These are phyloP conservation scores for Sphaerulina musiva DNA, from an alignment of 2,329 filamentous ascomycete species.

Conservation along the genomic window DNA sequence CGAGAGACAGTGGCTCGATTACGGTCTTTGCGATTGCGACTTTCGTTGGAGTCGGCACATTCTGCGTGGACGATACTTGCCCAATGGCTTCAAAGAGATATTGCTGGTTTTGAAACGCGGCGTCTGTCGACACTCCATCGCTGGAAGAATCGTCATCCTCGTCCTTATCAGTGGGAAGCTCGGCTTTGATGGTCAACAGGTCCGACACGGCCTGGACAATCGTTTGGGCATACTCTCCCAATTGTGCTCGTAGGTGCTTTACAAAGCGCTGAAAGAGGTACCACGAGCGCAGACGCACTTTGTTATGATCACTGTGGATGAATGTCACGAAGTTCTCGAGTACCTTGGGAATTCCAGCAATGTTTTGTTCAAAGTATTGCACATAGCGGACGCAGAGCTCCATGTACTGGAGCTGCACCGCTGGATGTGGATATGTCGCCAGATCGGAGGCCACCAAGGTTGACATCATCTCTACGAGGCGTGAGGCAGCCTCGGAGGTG, in stretches of 20 bases:
- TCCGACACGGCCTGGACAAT: conserved; percentile 87
- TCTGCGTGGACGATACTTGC: conserved; percentile 74
- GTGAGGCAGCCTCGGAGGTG: conserved; percentile 69
- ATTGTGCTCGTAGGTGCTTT: conserved; percentile 74
- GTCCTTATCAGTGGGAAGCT: conserved; percentile 68
- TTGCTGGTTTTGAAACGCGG: conserved; percentile 82
- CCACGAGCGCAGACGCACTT: conserved; percentile 87
- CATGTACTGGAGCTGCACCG: conserved; percentile 94
- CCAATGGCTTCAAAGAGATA: conserved; percentile 94
- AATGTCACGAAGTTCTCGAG: conserved; percentile 87
- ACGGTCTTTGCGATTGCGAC: conserved; percentile 80
- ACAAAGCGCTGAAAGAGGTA: conserved; percentile 92
- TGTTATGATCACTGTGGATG: conserved; percentile 79
- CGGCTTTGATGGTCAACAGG: conserved; percentile 81
- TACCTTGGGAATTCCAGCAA: conserved; percentile 73
- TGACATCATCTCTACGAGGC: conserved; percentile 84
- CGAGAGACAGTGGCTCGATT: conserved; percentile 80
- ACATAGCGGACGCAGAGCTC: conserved; percentile 95
- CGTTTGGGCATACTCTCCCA: conserved; percentile 83
- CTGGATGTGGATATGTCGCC: conserved; percentile 78
- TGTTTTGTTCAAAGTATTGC: conserved; percentile 81
- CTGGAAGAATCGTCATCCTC: conserved; percentile 95
- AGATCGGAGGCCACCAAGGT: conserved; percentile 93
- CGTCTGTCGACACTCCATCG: conserved; percentile 83
- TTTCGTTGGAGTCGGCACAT: conserved; percentile 76